Base-by-base conservation (phyloP, 2,329 filamentous ascomycete genomes). In the Exophiala aquamarina region DNA sequence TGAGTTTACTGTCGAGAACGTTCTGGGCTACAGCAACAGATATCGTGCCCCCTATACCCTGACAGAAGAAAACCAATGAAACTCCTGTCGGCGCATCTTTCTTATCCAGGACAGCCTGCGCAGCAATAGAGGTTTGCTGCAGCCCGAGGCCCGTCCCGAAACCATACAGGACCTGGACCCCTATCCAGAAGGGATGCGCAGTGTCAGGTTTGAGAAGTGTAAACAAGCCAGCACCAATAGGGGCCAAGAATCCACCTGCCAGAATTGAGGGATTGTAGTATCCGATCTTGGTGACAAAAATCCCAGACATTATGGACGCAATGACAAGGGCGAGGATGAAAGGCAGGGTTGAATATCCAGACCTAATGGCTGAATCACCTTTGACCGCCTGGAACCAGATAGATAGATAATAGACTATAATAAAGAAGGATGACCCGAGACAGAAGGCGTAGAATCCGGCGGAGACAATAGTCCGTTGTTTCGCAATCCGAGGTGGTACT, bases 401-500 rank as follows among this genome's bases (percentile, higher is more conserved):
- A 5, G 71, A 50, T 8, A 61, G 19, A 32, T 47, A 60, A 41
- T 60, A 62, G 29, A 55, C 33, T 29, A 55, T 31, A 5, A 41
- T 19, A 35, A 47, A 41, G 36, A 52, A 38, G 15, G 36, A 36
- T 15, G 41, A 43, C 11, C 48, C 53, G 13, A 41, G 36, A 39
- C 26, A 54, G 32, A 59, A 50, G 10, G 73, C 71, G 50, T 70
- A 73, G 20, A 69, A 63, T 1, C 70, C 65, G 1, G 72, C 74
- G 4, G 69, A 71, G 5, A 75, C 60, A 52, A 83, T 73, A 11
- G 73, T 78, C 3, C 79, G 72, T n/a, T 67, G 54, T 11, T 11
- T 37, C 48, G 83, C 74, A 31, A 84, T 66, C 31, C 71, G 71
- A 2, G 70, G 65, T 1, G 81, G 80, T 19, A 84, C 68, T 0